Evolutionary conservation across 129 eudicot genomes (phyloP), one percentile per base, ranked within the genome.

Genomic region (Chrysanthemum makinoi): DNA sequence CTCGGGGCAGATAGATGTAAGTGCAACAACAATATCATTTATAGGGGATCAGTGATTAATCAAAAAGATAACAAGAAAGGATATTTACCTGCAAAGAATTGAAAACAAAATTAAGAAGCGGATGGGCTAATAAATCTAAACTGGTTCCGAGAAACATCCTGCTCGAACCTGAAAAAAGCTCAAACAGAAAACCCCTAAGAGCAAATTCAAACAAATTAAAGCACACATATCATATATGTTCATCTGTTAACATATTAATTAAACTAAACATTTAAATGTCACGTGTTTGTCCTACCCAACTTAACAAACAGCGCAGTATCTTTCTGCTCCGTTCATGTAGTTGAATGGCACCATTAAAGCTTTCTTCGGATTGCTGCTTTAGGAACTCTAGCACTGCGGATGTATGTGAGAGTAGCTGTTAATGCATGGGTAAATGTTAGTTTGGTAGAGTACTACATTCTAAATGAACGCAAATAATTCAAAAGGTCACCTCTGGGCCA

Each of bases 271-370:
- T 63, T 65, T 19, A 47, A 68, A 52, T 18, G 72, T 17, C 65
- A 65, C 4, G 67, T 6, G 55, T 55, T 70, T 56, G 43, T 54
- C 94, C 75, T 83, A 93, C 98, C 98, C 98, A 93, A 82, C 98
- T 93, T 66, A 93, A 84, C 75, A 93, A 83, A 83, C 98, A 93
- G 39, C 98, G 96, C 72, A 93, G 72, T 59, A 93, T 87, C 85
- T 88, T 91, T 72, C 91, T 81, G 83, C 74, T 91, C 72, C 77
- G 89, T 60, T 85, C 95, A 71, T 84, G 88, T 47, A 52, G 82
- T 61, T 77, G 89, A 68, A 70, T 62, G 66, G 66, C 79, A 73
- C 69, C 79, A 70, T 82, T 89, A 83, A 75, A 67, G 28, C 43
- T 75, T 75, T 92, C 84, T 80, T 85, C 85, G 6, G 88, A 81